Percentiles rank a stretch among this genome's conserved stretches.
phyloP scores from a whole-genome alignment of 2,329 filamentous ascomycete species.

The Emergomyces orientalis region DNA sequence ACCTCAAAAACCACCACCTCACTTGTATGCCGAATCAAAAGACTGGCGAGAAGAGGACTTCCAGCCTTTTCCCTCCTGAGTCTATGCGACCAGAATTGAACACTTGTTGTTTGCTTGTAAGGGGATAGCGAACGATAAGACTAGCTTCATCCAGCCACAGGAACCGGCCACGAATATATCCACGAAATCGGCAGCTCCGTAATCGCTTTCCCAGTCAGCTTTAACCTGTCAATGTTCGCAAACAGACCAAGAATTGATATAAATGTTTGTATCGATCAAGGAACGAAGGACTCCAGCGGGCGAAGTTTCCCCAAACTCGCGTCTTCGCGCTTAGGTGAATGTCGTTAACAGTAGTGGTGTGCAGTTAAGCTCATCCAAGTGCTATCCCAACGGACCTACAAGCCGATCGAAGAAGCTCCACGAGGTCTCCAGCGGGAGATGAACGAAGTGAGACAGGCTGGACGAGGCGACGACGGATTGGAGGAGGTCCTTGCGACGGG shows the following conservation, averaged over 20 bases:
- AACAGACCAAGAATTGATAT: background rate
- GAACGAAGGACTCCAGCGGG: background rate
- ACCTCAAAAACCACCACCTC: background rate
- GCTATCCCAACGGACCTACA: background rate
- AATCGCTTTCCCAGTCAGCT: background rate
- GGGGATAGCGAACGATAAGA: background rate
- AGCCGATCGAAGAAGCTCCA: background rate
- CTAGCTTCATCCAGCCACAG: conserved; percentile 3
- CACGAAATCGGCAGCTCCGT: background rate
- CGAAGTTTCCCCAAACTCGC: background rate
- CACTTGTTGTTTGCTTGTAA: background rate
- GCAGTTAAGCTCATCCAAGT: background rate
- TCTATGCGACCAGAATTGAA: background rate
- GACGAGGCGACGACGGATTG: background rate
- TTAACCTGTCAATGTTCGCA: background rate
- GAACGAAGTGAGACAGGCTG: background rate
- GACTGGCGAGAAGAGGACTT: background rate
- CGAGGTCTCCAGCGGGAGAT: background rate
- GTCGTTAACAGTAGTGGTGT: background rate
- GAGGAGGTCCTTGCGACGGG: background rate
- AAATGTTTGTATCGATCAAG: background rate
- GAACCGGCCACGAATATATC: background rate
- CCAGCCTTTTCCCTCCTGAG: background rate
- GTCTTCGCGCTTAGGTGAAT: background rate
- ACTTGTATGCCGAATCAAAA: background rate